Evolutionary conservation across 352 stramenopile genomes (phyloP).

Genomic region (Phytophthora podocarpi): DNA sequence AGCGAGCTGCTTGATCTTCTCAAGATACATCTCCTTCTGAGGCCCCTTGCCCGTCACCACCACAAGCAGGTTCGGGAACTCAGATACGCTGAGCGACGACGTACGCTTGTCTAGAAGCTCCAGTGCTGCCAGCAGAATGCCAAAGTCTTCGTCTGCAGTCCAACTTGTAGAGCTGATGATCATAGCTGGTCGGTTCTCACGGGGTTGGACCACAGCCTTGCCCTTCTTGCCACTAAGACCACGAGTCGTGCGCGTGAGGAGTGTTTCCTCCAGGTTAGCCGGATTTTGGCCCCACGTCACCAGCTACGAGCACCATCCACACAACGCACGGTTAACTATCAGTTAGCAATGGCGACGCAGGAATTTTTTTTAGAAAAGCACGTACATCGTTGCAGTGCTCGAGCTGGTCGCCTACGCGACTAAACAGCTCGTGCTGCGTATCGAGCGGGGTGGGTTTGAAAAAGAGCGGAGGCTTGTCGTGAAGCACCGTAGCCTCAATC

Average conservation of each 20-base stretch:
- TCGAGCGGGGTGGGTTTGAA: slow-evolving; percentile 90
- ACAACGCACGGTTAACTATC: not conserved
- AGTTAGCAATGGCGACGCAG: not conserved
- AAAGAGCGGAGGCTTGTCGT: slow-evolving; percentile 95
- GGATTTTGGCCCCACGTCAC: slow-evolving; percentile 39
- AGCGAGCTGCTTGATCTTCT: slow-evolving; percentile 70
- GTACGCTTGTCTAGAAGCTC: slow-evolving; percentile 70
- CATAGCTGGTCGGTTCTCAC: slow-evolving; percentile 66
- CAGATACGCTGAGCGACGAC: slow-evolving; percentile 30
- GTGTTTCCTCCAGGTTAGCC: slow-evolving; percentile 54
- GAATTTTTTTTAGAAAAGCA: slow-evolving; percentile 1
- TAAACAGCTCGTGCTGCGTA: slow-evolving; percentile 92
- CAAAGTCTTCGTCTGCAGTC: slow-evolving; percentile 99
- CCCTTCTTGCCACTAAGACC: slow-evolving; percentile 35
- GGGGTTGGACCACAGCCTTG: slow-evolving; percentile 31
- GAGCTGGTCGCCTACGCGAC: slow-evolving; percentile 73
- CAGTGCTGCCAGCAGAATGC: slow-evolving; percentile 95
- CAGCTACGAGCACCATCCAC: slow-evolving; percentile 25
- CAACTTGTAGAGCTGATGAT: slow-evolving; percentile 97
- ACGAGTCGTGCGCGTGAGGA: slow-evolving; percentile 55
- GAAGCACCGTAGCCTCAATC: slow-evolving; percentile 88
- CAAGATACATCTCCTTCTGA: slow-evolving; percentile 91
- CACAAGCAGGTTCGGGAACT: slow-evolving; percentile 89
- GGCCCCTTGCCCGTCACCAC: slow-evolving; percentile 98
- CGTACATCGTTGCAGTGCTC: slow-evolving; percentile 77